Percentiles rank a stretch among this genome's conserved stretches.
phyloP scores from a whole-genome alignment of 352 stramenopile genomes.

The Pythium sukuiense region DNA sequence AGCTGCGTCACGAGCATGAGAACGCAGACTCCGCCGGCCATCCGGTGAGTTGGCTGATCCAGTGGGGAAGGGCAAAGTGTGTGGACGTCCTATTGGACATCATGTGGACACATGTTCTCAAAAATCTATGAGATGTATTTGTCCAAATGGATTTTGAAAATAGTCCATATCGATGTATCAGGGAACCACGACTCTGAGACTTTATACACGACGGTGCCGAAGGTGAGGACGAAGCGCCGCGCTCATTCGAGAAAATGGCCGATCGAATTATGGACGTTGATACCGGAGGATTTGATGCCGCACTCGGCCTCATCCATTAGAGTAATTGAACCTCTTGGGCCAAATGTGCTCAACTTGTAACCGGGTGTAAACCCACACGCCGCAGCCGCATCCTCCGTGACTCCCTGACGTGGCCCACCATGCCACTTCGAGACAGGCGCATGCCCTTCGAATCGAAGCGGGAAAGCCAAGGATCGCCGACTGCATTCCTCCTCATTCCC shows the following conservation, averaged over 20 bases:
- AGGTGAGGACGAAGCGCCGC: background rate
- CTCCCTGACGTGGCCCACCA: background rate
- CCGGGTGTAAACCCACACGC: background rate
- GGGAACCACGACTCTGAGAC: background rate
- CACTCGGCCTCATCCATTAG: too few species aligned
- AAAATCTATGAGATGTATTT: background rate
- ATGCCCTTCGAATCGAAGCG: background rate
- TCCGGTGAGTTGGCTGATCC: background rate
- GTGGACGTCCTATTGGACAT: background rate
- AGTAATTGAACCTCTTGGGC: too few species aligned
- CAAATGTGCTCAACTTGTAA: too few species aligned
- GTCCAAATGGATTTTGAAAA: background rate
- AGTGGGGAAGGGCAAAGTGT: too few species aligned
- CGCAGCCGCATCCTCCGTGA: background rate
- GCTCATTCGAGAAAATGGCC: too few species aligned
- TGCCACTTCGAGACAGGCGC: background rate
- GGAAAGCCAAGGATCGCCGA: background rate
- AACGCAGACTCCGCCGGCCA: background rate
- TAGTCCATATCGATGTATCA: background rate
- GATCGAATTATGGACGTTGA: too few species aligned
- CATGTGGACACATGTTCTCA: too few species aligned
- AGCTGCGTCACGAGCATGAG: background rate
- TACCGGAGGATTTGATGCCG: too few species aligned
- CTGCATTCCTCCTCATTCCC: background rate
- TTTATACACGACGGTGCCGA: background rate